A percentile compares a stretch with the other conserved stretches of the same genome.
These are phyloP conservation scores for Fusarium sp. DNA, from an alignment of 2,329 filamentous ascomycete genomes.

Conservation along the genomic window DNA sequence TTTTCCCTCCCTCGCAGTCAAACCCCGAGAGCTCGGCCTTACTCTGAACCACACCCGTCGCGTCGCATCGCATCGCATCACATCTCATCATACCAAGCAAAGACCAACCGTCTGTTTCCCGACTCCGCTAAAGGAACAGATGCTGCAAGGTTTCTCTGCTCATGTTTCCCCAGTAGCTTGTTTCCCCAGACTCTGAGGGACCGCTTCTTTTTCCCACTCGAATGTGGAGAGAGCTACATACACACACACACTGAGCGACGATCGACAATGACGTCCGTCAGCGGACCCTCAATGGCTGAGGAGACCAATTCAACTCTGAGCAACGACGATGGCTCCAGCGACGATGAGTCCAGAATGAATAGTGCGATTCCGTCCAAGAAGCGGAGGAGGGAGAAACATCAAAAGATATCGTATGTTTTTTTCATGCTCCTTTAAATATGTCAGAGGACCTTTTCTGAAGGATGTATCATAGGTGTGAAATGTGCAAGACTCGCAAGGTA, in stretches of 20 bases:
- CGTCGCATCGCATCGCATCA: slow-evolving; percentile 22
- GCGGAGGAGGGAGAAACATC: slow-evolving; percentile 57
- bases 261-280: slow-evolving; percentile 47
- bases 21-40: slow-evolving; percentile 23
- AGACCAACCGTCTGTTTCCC: slow-evolving; percentile 5
- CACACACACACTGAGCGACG: slow-evolving; percentile 12
- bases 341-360: slow-evolving; percentile 51
- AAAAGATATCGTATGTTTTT: slow-evolving; percentile 58
- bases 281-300: slow-evolving; percentile 51
- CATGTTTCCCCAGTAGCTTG: slow-evolving; percentile 35
- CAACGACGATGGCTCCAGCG: slow-evolving; percentile 56
- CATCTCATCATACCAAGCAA: slow-evolving; percentile 3
- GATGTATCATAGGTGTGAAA: slow-evolving; percentile 54
- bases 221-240: slow-evolving; percentile 47
- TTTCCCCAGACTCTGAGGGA: slow-evolving; percentile 29
- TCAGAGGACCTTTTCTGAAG: slow-evolving; percentile 1
- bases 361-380: slow-evolving; percentile 51
- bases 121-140: slow-evolving; percentile 18
- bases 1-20: slow-evolving; percentile 10
- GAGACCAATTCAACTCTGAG: slow-evolving; percentile 55
- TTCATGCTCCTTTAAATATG: slow-evolving; percentile 2
- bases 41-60: slow-evolving; percentile 7
- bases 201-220: slow-evolving; percentile 1
- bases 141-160: slow-evolving; percentile 27
- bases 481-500: slow-evolving; percentile 61